phyloP scores from a whole-genome alignment of 1,284 basidiomycete genomes.

The Mycena citricolor region DNA sequence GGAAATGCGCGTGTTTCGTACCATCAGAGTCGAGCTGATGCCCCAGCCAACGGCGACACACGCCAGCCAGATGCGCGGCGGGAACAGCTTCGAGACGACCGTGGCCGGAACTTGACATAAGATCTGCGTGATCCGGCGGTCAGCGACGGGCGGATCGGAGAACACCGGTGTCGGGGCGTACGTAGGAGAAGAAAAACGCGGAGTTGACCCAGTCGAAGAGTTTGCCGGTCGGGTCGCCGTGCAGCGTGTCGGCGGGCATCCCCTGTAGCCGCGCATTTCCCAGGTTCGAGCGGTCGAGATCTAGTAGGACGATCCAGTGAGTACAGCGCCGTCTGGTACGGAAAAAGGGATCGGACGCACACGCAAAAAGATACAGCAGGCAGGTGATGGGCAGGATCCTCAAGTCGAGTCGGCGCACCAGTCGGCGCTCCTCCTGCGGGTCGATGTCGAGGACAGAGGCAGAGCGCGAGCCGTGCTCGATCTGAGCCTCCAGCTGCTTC shows the following conservation, averaged over 20 bases:
- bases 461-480: constrained; percentile 10
- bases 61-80: constrained; percentile 66
- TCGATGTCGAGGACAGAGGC: constrained; percentile 10
- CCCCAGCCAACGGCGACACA: constrained; percentile 71
- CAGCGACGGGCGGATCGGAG: no score
- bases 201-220: constrained; percentile 76
- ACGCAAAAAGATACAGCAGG: constrained; percentile 73
- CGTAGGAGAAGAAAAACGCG: constrained; percentile 75
- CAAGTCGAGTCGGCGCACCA: constrained; percentile 65
- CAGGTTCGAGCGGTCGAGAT: constrained; percentile 71
- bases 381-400: constrained; percentile 72
- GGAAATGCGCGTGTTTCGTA: no score
- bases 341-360: constrained; percentile 41
- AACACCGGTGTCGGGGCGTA: no score
- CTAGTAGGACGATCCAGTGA: constrained; percentile 36
- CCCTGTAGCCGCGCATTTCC: constrained; percentile 77
- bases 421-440: constrained; percentile 46
- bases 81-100: constrained; percentile 63
- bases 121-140: constrained; percentile 45
- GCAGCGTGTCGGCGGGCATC: constrained; percentile 56
- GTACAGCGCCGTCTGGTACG: constrained; percentile 1
- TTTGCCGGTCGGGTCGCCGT: constrained; percentile 64
- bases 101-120: constrained; percentile 70
- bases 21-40: constrained; percentile 67
- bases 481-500: constrained; percentile 9